Evolutionary conservation across 2,329 filamentous ascomycete genomes (phyloP).

Genomic region (Cladosporium sp.): DNA sequence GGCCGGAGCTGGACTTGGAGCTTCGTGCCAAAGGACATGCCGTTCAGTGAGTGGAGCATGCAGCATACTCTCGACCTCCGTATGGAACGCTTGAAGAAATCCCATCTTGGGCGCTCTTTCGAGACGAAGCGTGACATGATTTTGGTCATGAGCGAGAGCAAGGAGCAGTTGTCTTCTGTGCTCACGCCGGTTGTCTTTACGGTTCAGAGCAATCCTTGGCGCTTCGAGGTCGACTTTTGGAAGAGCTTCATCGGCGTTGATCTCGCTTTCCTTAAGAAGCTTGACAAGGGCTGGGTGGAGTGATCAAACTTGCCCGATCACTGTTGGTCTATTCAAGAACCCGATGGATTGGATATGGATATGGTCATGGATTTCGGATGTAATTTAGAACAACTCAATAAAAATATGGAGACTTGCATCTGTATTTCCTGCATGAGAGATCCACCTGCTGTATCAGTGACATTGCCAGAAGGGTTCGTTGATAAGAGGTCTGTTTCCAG

Average conservation of each 20-base stretch:
- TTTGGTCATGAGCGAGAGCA: slow-evolving; percentile 44
- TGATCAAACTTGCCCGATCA: background rate
- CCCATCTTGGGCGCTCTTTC: slow-evolving; percentile 22
- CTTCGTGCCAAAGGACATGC: slow-evolving; percentile 49
- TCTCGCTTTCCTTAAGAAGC: slow-evolving; percentile 38
- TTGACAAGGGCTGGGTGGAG: slow-evolving; percentile 39
- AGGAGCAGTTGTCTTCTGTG: slow-evolving; percentile 38
- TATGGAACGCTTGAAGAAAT: slow-evolving; percentile 33
- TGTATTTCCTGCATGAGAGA: too few species aligned
- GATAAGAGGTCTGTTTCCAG: too few species aligned
- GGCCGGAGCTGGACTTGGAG: slow-evolving; percentile 44
- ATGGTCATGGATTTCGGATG: too few species aligned
- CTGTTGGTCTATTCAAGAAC: too few species aligned
- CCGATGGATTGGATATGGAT: too few species aligned
- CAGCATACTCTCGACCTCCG: slow-evolving; percentile 36
- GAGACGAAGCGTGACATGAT: slow-evolving; percentile 40
- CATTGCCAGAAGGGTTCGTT: too few species aligned
- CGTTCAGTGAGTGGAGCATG: slow-evolving; percentile 40
- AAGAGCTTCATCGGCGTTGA: slow-evolving; percentile 50
- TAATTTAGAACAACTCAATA: too few species aligned
- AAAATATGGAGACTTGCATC: too few species aligned
- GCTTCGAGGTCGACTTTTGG: slow-evolving; percentile 50
- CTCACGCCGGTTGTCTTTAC: slow-evolving; percentile 41
- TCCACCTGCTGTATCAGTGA: too few species aligned
- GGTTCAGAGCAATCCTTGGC: slow-evolving; percentile 48